Conservation (phyloP, 768 basidiomycete genomes). For the Cytidiella melzeri region DNA sequence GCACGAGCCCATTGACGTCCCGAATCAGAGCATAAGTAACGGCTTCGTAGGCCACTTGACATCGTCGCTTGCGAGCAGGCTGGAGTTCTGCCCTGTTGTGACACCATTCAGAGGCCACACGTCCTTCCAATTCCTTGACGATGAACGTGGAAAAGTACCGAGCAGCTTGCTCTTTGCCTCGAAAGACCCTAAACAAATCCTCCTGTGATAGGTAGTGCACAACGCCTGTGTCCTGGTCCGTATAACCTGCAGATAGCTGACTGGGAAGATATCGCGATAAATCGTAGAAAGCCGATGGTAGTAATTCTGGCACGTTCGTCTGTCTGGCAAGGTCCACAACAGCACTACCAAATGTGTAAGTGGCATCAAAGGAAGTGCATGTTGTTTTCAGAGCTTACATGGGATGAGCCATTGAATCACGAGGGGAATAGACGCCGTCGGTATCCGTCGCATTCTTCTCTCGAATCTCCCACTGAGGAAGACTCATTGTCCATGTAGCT, state of each 20-base stretch:
- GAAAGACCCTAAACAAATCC: slow-evolving; percentile 56
- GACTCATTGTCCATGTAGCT: slow-evolving; percentile 53
- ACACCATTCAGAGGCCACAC: slow-evolving; percentile 41
- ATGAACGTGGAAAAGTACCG: slow-evolving; percentile 76
- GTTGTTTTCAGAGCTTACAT: slow-evolving; percentile 40
- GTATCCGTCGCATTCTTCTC: slow-evolving; percentile 50
- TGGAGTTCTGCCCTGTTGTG: slow-evolving; percentile 42
- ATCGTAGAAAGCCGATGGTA: slow-evolving; percentile 78
- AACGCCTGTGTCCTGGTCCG: slow-evolving; percentile 27
- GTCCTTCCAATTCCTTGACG: slow-evolving; percentile 65
- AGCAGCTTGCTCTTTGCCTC: slow-evolving; percentile 66
- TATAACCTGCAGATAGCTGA: slow-evolving; percentile 47
- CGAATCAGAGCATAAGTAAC: slow-evolving; percentile 71
- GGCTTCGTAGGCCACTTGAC: slow-evolving; percentile 67
- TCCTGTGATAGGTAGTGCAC: slow-evolving; percentile 39
- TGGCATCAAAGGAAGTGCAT: slow-evolving; percentile 2
- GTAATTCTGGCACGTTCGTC: slow-evolving; percentile 46
- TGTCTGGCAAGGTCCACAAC: slow-evolving; percentile 64
- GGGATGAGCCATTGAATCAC: slow-evolving; percentile 54
- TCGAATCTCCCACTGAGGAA: slow-evolving; percentile 60
- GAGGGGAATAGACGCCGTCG: slow-evolving; percentile 51
- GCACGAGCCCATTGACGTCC: slow-evolving; percentile 64
- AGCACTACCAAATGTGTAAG: slow-evolving; percentile 33
- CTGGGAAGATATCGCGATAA: slow-evolving; percentile 64
- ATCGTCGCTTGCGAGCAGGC: slow-evolving; percentile 42